Percentiles rank a stretch among this genome's conserved stretches.
Conservation (phyloP, 768 basidiomycete species). For the Roridomyces roridus region DNA sequence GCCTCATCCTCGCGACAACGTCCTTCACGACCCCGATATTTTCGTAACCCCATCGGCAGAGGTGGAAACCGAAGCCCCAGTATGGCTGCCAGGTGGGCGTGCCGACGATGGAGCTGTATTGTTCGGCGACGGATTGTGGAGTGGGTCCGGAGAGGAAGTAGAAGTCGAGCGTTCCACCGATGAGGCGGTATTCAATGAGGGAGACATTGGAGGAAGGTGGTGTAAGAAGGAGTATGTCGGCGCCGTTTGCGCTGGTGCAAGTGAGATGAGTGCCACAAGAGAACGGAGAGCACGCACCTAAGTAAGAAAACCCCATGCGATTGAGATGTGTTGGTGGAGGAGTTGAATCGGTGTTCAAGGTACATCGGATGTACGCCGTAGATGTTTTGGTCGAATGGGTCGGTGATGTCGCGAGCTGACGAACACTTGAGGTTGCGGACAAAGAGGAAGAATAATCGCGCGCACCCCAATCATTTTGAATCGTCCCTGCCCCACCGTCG, state of each 20-base stretch:
- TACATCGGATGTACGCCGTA: conserved; percentile 79
- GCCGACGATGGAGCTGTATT: conserved; percentile 73
- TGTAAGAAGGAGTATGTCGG: conserved; percentile 72
- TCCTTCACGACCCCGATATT: conserved; percentile 43
- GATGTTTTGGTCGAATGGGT: conserved; percentile 74
- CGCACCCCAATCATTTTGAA: conserved; percentile 67
- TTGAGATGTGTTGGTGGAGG: conserved; percentile 52
- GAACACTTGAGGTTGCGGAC: no score
- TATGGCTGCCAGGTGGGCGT: conserved; percentile 73
- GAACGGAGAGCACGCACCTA: conserved; percentile 46
- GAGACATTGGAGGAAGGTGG: conserved; percentile 61
- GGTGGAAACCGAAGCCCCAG: conserved; percentile 83
- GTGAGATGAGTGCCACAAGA: conserved; percentile 2
- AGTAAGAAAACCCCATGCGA: conserved; percentile 82
- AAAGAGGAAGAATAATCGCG: neutral
- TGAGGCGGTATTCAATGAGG: conserved; percentile 71
- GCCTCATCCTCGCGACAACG: conserved; percentile 56
- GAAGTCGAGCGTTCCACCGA: conserved; percentile 80
- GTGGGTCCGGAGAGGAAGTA: conserved; percentile 75
- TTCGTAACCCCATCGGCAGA: conserved; percentile 56
- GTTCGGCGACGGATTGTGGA: conserved; percentile 66
- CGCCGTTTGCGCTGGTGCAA: conserved; percentile 60
- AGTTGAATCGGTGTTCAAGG: conserved; percentile 73
- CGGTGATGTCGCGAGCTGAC: conserved; percentile 58
- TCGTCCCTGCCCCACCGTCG: conserved; percentile 54